Evolutionary conservation across 768 basidiomycete species (phyloP).

Genomic region (Amanita thiersii): DNA sequence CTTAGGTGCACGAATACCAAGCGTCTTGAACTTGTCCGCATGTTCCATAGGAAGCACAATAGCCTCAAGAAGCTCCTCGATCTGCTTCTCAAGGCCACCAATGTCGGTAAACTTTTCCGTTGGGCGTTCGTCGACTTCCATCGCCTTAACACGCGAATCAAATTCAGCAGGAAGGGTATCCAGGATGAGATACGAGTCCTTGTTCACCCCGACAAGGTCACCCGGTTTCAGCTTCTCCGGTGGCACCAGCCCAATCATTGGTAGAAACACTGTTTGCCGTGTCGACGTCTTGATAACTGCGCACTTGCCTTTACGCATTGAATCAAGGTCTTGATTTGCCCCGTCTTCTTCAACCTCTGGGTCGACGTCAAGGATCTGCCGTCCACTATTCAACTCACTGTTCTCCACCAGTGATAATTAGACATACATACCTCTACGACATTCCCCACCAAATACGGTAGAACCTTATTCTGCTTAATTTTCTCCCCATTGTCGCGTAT

Average conservation of each 20-base stretch:
- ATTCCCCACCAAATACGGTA: constrained; percentile 96
- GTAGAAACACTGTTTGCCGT: constrained; percentile 96
- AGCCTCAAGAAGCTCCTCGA: constrained; percentile 96
- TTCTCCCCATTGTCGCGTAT: constrained; percentile 97
- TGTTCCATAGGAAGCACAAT: constrained; percentile 99
- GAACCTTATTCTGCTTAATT: constrained; percentile 98
- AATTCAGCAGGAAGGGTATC: constrained; percentile 96
- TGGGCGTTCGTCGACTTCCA: constrained; percentile 98
- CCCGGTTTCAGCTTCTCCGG: constrained; percentile 83
- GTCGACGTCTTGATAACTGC: constrained; percentile 99
- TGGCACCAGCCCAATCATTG: constrained; percentile 94
- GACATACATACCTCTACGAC: constrained; percentile 80
- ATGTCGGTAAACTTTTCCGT: constrained; percentile 98
- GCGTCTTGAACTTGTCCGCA: constrained; percentile 94
- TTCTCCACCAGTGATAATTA: too few relatives aligned
- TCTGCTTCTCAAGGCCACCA: constrained; percentile 98
- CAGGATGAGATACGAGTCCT: constrained; percentile 95
- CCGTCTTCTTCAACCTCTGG: constrained; percentile 92
- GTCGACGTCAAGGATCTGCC: constrained; percentile 88
- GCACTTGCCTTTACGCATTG: constrained; percentile 95
- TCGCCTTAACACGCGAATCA: constrained; percentile 97
- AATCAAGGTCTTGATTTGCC: constrained; percentile 90
- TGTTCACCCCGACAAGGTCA: constrained; percentile 98
- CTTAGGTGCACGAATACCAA: constrained; percentile 98
- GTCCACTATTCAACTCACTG: neutral